These are phyloP conservation scores for Panaeolus cyanescens DNA, from an alignment of 768 basidiomycete genomes.

Conservation along the genomic window DNA sequence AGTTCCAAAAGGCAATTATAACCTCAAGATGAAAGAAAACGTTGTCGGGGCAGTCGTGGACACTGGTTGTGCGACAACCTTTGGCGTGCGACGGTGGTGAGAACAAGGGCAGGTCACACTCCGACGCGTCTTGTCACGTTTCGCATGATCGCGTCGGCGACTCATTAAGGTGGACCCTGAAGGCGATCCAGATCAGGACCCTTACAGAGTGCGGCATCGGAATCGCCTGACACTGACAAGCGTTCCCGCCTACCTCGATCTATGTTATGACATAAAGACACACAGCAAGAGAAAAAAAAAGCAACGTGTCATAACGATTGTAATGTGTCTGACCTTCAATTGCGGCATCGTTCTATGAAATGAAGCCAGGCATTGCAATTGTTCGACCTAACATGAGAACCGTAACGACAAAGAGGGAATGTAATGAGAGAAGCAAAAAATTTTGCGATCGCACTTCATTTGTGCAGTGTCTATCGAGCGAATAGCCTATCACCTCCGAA, in stretches of 20 bases:
- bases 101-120: constrained; percentile 7
- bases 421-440: background rate
- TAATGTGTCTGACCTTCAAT: background rate
- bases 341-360: constrained; percentile 3
- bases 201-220: background rate
- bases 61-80: background rate
- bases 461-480: background rate
- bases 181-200: background rate
- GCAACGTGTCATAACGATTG: background rate
- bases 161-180: background rate
- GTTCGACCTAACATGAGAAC: background rate
- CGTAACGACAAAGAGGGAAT: background rate
- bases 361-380: background rate
- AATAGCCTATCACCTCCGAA: constrained; percentile 3
- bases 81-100: background rate
- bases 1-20: background rate
- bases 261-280: background rate
- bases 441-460: background rate
- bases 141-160: constrained; percentile 6
- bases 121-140: constrained; percentile 18
- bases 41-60: background rate
- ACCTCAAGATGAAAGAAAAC: background rate
- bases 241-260: background rate
- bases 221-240: background rate
- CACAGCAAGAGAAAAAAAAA: background rate